These are phyloP conservation scores for Candida glucosophila DNA, from an alignment of 1,139 yeast genomes.

Conservation along the genomic window DNA sequence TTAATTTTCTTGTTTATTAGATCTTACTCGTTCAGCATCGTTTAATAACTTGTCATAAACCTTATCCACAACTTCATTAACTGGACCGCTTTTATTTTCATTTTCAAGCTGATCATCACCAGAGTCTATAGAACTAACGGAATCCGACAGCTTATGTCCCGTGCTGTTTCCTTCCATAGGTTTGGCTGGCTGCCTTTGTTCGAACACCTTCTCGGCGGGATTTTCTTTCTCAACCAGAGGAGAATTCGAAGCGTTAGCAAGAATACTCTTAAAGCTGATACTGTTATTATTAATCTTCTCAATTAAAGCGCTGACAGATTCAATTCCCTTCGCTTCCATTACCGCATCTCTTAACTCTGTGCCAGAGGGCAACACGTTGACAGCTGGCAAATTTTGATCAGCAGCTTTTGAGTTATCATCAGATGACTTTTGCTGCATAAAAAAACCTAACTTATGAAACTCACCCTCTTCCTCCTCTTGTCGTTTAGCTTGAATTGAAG, in stretches of 20 bases:
- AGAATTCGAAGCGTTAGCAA: slow-evolving; percentile 11
- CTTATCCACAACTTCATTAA: slow-evolving; percentile 46
- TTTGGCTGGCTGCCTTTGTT: slow-evolving; percentile 2
- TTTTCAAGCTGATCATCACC: slow-evolving; percentile 5
- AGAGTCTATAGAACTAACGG: slow-evolving; percentile 26
- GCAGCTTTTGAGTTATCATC: slow-evolving; percentile 5
- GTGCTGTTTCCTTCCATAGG: slow-evolving; percentile 1
- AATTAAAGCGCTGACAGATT: slow-evolving; percentile 62
- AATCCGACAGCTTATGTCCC: slow-evolving; percentile 13
- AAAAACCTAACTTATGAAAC: slow-evolving; percentile 74
- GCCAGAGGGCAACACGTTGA: slow-evolving; percentile 58
- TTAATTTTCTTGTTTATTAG: slow-evolving; percentile 21
- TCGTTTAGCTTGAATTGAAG: slow-evolving; percentile 59
- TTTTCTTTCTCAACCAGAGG: slow-evolving; percentile 2
- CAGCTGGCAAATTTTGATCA: slow-evolving; percentile 15
- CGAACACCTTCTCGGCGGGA: not conserved
- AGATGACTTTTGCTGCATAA: slow-evolving; percentile 43
- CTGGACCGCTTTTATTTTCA: slow-evolving; percentile 7
- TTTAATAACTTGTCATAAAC: slow-evolving; percentile 64
- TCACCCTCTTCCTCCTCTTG: slow-evolving; percentile 92
- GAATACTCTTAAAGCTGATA: slow-evolving; percentile 48
- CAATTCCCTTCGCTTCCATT: slow-evolving; percentile 69
- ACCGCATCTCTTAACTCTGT: slow-evolving; percentile 70
- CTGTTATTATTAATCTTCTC: slow-evolving; percentile 51
- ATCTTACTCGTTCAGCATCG: slow-evolving; percentile 56